Base-by-base conservation (phyloP, 352 stramenopile species). In the Halophytophthora batemanensis region DNA sequence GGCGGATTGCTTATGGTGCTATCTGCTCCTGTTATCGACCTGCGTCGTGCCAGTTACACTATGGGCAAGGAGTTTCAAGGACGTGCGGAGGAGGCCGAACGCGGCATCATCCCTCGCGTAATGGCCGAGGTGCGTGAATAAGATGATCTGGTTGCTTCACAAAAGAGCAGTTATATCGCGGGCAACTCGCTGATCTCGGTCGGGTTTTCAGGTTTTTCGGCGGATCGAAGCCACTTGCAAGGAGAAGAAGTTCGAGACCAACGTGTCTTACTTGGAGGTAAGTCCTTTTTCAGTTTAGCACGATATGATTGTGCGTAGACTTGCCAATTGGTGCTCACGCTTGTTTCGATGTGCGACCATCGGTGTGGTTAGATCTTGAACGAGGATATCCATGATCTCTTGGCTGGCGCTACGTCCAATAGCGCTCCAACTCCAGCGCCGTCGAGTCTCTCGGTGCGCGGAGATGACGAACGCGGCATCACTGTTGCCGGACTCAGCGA, bases 311-410 rank as follows among this genome's bases (percentile, higher is more conserved):
- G 17, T 47, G 19, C 25, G 17, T 37, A 42, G 7, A 19, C 33
- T 5, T 53, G 15, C 6, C 15, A 35, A 17, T 17, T 45, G 38
- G 13, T 14, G 40, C 6, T 34, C 37, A 5, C 21, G 2, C 22
- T 52, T 18, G 44, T 19, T 45, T 39, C n/a, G n/a, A n/a, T 44
- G 2, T 42, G 17, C 35, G 15, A 23, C 48, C 21, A 25, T 39
- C 17, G 11, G 54, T 12, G 6, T 22, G 33, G 19, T 31, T 73
- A 98, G 87, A 96, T 99, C 37, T 95, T 99, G 55, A 98, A 98
- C 46, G 96, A 99, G 81, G 90, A 98, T 58, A 87, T 99, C 45
- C 73, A 81, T 12, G 96, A 99, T 68, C 74, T 99, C 22, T 73
- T 99, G 8, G 73, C 60, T 10, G 25, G 56, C 8, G 17, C 48